Evolutionary conservation across 805 yeast genomes (phyloP), one percentile per base, ranked within the genome.

Genomic region (Candida dendrica): DNA sequence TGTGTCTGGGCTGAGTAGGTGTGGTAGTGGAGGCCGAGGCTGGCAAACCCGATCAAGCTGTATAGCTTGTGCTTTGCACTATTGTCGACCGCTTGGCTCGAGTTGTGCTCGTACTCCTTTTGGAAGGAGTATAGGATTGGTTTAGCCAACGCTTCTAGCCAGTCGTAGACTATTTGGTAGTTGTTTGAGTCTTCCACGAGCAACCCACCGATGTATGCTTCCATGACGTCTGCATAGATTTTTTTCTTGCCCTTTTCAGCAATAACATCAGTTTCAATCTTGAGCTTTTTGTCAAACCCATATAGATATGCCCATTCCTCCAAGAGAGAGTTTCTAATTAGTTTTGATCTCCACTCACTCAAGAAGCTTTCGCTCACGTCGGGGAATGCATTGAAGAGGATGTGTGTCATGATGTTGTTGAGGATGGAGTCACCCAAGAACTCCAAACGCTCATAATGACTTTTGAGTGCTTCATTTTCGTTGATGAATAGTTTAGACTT

Each of bases 131-230:
- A 8, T 5, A 69, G 58, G 30, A 71, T 64, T 3, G 79, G 77
- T n/a, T 60, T 62, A 29, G 81, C 73, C 33, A 83, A 59, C 37
- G 65, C 59, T 6, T 59, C 52, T 22, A 84, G 56, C 91, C 91
- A 84, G 11, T 66, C 60, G 48, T 72, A 71, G 6, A 84, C 71
- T 18, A 61, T 69, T 2, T 65, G 58, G 39, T 74, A 64, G 45
- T 78, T 74, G 15, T 60, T 56, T 18, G 66, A 61, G 36, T 74
- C 66, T 47, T 85, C 95, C 18, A 77, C 67, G 7, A 74, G 72
- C 27, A 91, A 61, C 0, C 95, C 98, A 6, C 96, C 98, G 37
- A 93, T 72, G 51, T 91, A 91, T 0, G 98, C 96, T 63, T 93
- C 98, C 58, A 91, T 86, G 0, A 84, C 79, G 68, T 91, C 98